Base-by-base conservation (phyloP, 2,329 filamentous ascomycete species). In the Arthrobotrys iridis region DNA sequence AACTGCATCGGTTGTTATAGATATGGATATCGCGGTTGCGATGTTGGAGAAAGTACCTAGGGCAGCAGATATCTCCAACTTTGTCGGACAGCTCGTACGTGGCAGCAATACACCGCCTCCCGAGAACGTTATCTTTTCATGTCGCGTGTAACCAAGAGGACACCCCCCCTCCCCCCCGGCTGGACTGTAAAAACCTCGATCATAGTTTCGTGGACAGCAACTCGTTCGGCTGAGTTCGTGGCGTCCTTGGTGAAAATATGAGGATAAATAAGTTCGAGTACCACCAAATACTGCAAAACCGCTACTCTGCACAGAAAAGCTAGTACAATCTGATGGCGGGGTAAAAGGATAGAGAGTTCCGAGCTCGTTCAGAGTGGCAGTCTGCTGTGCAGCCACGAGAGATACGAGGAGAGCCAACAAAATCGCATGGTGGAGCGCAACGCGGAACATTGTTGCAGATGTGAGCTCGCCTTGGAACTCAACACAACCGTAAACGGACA, bases 21-120 rank as follows among this genome's bases (percentile, higher is more conserved):
- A n/a, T n/a, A n/a, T n/a, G n/a, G n/a, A n/a, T n/a, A n/a, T n/a
- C n/a, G n/a, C n/a, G n/a, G n/a, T n/a, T n/a, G n/a, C n/a, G n/a
- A n/a, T 37, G 13, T 13, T 8, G 11, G 26, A 35, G 4, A 33
- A 18, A 24, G 10, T 40, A 58, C 52, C 52, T 58, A 26, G 52
- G 52, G n/a, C 52, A 58, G 20, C 52, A 58, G n/a, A 58, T 15
- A 24, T 22, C 35, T 10, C 52, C 52, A 2, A 4, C 2, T 22
- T 58, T 58, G 18, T 37, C 30, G n/a, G 52, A 58, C 8, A 58
- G 13, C 11, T 58, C 52, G 20, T 41, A 58, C 1, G 52, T 58
- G 6, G 24, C 11, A 6, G n/a, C 52, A 15, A 58, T 58, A 40
- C 40, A 58, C 30, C 52, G 30, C 33, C 52, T 20, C 5, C 52